Percentiles rank a stretch among this genome's conserved stretches.
Evolutionary conservation across 768 basidiomycete species (phyloP).

Genomic region (Tricholoma sp.): DNA sequence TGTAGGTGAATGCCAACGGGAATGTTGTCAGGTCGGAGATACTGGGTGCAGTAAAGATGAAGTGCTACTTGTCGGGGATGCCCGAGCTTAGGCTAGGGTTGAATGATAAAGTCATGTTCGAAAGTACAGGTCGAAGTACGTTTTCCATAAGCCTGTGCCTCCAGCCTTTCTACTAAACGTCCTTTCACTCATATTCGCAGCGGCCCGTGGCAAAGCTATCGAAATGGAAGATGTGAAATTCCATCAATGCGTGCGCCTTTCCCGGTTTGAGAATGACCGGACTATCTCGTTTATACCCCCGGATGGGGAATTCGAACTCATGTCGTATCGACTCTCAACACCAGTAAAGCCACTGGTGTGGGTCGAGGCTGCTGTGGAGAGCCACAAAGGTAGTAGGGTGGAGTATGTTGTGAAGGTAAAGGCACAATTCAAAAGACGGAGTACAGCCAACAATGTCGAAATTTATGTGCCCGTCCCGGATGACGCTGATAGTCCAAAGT

Average conservation of each 20-base stretch:
- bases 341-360: conserved; percentile 96
- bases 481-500: conserved; percentile 96
- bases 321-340: conserved; percentile 95
- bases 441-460: conserved; percentile 97
- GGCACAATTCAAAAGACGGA: conserved; percentile 96
- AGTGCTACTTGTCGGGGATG: conserved; percentile 99
- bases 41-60: conserved; percentile 99
- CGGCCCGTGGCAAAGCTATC: conserved; percentile 93
- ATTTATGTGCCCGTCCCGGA: conserved; percentile 99
- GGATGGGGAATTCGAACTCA: conserved; percentile 97
- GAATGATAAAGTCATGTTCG: conserved; percentile 99
- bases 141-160: conserved; percentile 8
- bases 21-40: conserved; percentile 98
- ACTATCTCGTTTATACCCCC: conserved; percentile 99
- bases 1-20: conserved; percentile 91
- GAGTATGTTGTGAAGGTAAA: conserved; percentile 96
- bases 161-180: not conserved
- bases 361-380: conserved; percentile 96
- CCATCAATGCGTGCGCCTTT: conserved; percentile 97
- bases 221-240: conserved; percentile 99
- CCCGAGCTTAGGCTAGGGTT: conserved; percentile 92
- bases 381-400: conserved; percentile 86
- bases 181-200: conserved; percentile 28
- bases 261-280: conserved; percentile 97
- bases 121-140: conserved; percentile 91